Base-by-base conservation (phyloP, 352 stramenopile species). In the Pythium plurisporium region DNA sequence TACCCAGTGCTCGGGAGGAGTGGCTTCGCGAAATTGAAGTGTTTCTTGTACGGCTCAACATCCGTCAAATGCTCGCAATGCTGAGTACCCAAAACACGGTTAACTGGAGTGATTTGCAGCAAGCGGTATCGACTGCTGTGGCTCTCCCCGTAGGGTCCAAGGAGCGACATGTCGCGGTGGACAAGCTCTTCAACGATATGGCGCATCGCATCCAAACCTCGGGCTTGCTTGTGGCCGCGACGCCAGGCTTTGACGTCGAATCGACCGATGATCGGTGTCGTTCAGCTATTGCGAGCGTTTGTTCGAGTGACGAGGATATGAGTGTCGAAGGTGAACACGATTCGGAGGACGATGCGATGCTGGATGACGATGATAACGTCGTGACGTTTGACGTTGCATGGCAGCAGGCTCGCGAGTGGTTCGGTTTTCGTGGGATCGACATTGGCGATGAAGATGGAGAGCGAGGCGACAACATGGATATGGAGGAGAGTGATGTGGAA, bases 331-430 rank as follows among this genome's bases (percentile, higher is more conserved):
- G 26, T 2, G 27, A 27, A 4, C 26, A 51, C 26, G 44, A 51
- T 12, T 51, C 44, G 15, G 44, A n/a, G 2, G 44, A 51, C 26
- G 44, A 38, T 14, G 1, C 12, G 4, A n/a, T 22, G 26, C n/a
- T 51, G 26, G 44, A 51, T 10, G 23, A 51, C n/a, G 26, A 51
- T 27, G 44, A 34, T 5, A 51, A 51, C 9, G 26, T 51, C 26
- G 44, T 51, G 27, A 6, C 44, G 27, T 38, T 51, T 26, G 44
- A 51, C 9, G 44, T 27, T 9, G 44, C 44, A 4, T 8, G 11
- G n/a, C 7, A 20, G 17, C 15, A 51, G 12, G 44, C 44, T 17
- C 6, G 17, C 2, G 5, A 37, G 27, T 51, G 44, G 26, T 12
- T 51, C 17, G 20, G 36, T 42, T n/a, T 42, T n/a, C 10, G 15